A percentile compares a stretch with the other conserved stretches of the same genome.
Conservation (phyloP, 495 filamentous ascomycete genomes). For the Penicillium herquei region DNA sequence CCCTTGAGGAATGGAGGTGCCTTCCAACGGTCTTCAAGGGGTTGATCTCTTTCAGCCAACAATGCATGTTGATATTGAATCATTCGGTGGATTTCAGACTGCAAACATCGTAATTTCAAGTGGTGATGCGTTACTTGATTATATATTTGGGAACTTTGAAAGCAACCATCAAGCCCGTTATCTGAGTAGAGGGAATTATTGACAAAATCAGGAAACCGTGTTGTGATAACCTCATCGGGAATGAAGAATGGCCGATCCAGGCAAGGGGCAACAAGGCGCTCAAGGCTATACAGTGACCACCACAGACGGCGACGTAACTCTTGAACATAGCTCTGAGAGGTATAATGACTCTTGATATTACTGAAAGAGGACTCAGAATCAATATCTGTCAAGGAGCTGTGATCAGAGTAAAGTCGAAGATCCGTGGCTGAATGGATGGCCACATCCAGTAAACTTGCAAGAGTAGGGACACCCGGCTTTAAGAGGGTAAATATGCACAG, state of each 20-base stretch:
- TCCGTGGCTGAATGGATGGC: conserved; percentile 3
- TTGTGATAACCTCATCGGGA: conserved; percentile 3
- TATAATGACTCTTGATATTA: background rate
- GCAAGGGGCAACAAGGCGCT: conserved; percentile 4
- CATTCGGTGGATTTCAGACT: conserved; percentile 4
- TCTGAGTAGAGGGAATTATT: background rate
- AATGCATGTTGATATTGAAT: background rate
- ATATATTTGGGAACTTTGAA: background rate
- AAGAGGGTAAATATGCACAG: background rate
- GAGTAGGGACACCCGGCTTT: background rate
- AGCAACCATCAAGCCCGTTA: background rate
- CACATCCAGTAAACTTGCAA: background rate
- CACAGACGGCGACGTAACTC: conserved; percentile 3
- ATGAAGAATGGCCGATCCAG: conserved; percentile 1
- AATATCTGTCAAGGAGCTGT: background rate
- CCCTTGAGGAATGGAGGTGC: too few relatives aligned
- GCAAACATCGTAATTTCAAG: background rate
- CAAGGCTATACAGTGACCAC: conserved; percentile 7
- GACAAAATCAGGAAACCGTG: background rate
- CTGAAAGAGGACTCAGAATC: background rate
- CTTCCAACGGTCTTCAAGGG: background rate
- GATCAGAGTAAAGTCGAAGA: conserved; percentile 3
- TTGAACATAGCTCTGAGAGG: background rate
- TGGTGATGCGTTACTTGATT: background rate
- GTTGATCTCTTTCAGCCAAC: too few relatives aligned